A percentile compares a stretch with the other conserved stretches of the same genome.
Conservation (phyloP, 331 rosid genomes). For the Erythrophleum ivorense region DNA sequence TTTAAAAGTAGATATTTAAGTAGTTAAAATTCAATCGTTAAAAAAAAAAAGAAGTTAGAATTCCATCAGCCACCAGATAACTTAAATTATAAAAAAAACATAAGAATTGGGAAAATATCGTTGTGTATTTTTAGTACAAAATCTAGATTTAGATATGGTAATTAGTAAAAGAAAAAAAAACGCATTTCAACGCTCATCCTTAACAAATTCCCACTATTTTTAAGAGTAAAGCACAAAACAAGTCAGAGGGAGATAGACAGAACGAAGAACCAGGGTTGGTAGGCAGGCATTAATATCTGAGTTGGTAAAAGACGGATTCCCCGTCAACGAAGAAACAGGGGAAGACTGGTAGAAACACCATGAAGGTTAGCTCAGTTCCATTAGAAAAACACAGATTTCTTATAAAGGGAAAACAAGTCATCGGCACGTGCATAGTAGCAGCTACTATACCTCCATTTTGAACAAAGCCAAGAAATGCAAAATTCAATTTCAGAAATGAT, state of each 20-base stretch:
- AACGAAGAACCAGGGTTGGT: background rate
- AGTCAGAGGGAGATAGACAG: background rate
- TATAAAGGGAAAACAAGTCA: background rate
- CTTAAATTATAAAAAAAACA: background rate
- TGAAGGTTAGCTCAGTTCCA: slow-evolving; percentile 36
- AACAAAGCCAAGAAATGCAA: background rate
- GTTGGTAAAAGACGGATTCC: background rate
- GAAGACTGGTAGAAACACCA: slow-evolving; percentile 40
- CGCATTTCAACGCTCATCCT: background rate
- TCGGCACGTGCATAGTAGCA: slow-evolving; percentile 2
- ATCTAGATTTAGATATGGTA: slow-evolving; percentile 43
- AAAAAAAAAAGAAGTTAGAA: background rate
- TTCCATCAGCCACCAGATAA: background rate
- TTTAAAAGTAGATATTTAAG: background rate
- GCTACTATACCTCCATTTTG: background rate
- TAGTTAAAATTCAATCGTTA: background rate
- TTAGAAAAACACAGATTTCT: slow-evolving; percentile 6
- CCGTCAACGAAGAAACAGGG: slow-evolving; percentile 11
- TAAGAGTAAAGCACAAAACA: background rate
- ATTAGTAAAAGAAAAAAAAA: background rate
- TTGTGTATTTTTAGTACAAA: slow-evolving; percentile 26
- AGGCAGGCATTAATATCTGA: background rate
- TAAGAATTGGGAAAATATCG: background rate
- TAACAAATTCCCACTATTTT: slow-evolving; percentile 33
- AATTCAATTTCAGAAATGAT: background rate